Conservation (phyloP, 208 protist genomes). For the Trypanosoma lewisi region DNA sequence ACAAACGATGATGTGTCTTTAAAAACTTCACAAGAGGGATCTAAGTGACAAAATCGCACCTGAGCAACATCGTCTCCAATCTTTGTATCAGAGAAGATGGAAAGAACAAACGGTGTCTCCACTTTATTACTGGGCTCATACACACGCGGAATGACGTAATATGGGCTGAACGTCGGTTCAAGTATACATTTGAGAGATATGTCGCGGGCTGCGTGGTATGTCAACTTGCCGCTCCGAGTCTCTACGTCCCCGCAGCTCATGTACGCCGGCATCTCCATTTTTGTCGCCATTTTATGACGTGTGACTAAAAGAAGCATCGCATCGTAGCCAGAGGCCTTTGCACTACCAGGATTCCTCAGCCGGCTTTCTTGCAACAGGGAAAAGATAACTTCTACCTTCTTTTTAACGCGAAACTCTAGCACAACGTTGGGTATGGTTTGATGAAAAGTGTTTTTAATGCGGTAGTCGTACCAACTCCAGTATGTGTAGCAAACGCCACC, state of each 20-base stretch:
- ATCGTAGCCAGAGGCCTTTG: slow-evolving; percentile 2
- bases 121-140: not conserved
- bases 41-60: slow-evolving; percentile 6
- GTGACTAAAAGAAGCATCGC: slow-evolving; percentile 29
- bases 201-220: slow-evolving; percentile 33
- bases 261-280: slow-evolving; percentile 25
- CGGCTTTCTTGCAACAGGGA: slow-evolving; percentile 38
- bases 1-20: slow-evolving; percentile 58
- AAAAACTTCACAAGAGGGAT: slow-evolving; percentile 46
- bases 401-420: slow-evolving; percentile 36
- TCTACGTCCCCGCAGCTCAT: slow-evolving; percentile 46
- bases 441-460: slow-evolving; percentile 37
- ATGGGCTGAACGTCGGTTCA: slow-evolving; percentile 29
- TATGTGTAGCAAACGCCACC: slow-evolving; percentile 21
- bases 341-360: slow-evolving; percentile 13
- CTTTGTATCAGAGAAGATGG: not conserved
- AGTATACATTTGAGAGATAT: slow-evolving; percentile 48
- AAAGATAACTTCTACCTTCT: slow-evolving; percentile 35
- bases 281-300: slow-evolving; percentile 13
- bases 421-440: slow-evolving; percentile 31
- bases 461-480: slow-evolving; percentile 38
- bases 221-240: slow-evolving; percentile 20
- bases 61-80: not conserved
- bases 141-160: slow-evolving; percentile 38
- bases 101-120: slow-evolving; percentile 10